These are phyloP conservation scores for Benincasa hispida DNA, from an alignment of 306 rosid species.

Conservation along the genomic window DNA sequence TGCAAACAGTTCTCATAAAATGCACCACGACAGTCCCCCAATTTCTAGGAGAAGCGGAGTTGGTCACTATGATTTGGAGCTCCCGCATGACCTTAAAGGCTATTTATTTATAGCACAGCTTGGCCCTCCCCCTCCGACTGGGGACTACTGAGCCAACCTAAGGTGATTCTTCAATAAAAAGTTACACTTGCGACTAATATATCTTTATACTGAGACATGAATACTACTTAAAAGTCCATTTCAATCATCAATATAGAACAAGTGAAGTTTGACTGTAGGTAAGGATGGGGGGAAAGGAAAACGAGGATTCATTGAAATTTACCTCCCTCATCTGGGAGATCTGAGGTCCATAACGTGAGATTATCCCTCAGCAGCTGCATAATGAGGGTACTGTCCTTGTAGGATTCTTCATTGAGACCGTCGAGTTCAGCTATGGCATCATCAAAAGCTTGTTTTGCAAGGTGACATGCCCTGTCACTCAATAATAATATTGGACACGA, in stretches of 20 bases:
- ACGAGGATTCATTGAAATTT: neutral
- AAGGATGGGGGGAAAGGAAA: neutral
- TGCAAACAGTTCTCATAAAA: neutral
- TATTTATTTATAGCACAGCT: neutral
- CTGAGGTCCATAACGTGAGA: constrained; percentile 64
- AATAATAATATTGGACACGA: neutral
- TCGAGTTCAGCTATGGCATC: constrained; percentile 36
- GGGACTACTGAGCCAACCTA: neutral
- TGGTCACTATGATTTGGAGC: neutral
- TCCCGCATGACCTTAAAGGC: neutral
- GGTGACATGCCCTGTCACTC: constrained; percentile 18
- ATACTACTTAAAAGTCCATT: neutral
- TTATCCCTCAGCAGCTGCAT: constrained; percentile 56
- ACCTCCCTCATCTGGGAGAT: constrained; percentile 61
- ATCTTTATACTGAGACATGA: neutral
- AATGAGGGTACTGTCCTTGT: constrained; percentile 28
- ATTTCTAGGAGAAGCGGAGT: neutral
- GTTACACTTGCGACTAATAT: neutral
- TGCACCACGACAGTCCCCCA: neutral
- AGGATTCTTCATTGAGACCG: constrained; percentile 42
- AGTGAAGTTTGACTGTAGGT: neutral
- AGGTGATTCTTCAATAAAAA: neutral
- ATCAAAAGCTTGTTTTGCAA: constrained; percentile 34
- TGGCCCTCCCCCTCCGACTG: neutral
- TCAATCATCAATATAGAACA: neutral